These are phyloP conservation scores for Musa itinerans DNA, from an alignment of 176 grass and related monocot genomes.

Conservation along the genomic window DNA sequence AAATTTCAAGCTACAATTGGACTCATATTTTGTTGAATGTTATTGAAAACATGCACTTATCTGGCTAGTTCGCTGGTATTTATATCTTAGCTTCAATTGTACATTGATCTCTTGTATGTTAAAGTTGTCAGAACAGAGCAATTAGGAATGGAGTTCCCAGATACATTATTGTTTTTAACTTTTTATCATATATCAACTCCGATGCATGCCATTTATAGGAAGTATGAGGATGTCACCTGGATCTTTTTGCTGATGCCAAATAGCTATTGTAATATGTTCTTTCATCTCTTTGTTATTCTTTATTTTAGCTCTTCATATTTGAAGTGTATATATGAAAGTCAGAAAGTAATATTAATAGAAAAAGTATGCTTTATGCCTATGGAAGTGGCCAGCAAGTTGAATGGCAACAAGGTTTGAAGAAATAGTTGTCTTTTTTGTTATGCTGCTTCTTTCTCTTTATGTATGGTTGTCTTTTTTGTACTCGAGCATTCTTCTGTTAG, in stretches of 20 bases:
- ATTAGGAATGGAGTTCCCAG: background rate
- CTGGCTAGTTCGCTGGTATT: background rate
- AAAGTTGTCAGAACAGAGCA: background rate
- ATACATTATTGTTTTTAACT: background rate
- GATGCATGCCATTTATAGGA: no score
- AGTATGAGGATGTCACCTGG: background rate
- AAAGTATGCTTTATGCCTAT: no score
- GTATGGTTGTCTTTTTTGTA: no score
- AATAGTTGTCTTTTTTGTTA: no score
- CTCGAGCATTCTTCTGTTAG: no score
- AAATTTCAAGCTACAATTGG: background rate
- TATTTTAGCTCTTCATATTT: background rate
- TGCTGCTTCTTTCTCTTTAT: no score
- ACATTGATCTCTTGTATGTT: background rate
- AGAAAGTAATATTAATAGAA: background rate
- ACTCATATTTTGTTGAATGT: background rate
- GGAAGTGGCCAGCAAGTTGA: no score
- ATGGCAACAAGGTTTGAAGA: background rate
- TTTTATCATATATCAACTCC: background rate
- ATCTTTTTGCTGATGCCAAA: background rate
- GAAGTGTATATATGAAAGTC: background rate
- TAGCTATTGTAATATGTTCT: background rate
- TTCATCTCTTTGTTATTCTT: background rate
- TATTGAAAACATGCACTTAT: no score
- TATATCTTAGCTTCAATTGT: background rate